phyloP scores from a whole-genome alignment of 495 filamentous ascomycete species.

The Hypoxylon subgilvum region DNA sequence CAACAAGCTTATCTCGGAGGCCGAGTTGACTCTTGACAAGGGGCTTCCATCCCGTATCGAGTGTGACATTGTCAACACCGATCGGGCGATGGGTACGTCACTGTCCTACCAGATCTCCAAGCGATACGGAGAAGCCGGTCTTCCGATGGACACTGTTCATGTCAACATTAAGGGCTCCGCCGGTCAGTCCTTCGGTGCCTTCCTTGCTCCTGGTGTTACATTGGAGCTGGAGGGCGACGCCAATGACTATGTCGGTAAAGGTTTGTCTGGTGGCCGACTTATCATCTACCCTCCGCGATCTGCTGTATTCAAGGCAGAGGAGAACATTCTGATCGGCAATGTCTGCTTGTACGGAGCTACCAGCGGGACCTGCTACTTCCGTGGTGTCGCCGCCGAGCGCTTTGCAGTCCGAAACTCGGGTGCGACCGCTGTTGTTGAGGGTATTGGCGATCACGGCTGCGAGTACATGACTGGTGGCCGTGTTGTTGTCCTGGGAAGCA shows the following conservation, averaged over 20 bases:
- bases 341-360: constrained; percentile 98
- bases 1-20: constrained; percentile 98
- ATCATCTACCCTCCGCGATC: constrained; percentile 95
- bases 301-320: constrained; percentile 95
- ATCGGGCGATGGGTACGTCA: constrained; percentile 92
- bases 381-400: constrained; percentile 94
- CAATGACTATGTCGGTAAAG: constrained; percentile 99
- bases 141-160: constrained; percentile 95
- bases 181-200: constrained; percentile 96
- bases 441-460: constrained; percentile 96
- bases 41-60: constrained; percentile 94
- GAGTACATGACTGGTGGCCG: constrained; percentile 99
- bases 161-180: constrained; percentile 98
- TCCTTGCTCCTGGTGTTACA: constrained; percentile 92
- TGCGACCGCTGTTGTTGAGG: constrained; percentile 94
- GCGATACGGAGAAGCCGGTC: constrained; percentile 85
- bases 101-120: constrained; percentile 96
- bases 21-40: constrained; percentile 95
- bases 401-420: constrained; percentile 99
- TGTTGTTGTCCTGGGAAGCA: constrained; percentile 85
- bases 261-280: constrained; percentile 91
- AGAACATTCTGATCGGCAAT: constrained; percentile 96
- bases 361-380: constrained; percentile 93
- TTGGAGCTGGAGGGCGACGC: constrained; percentile 96
- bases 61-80: constrained; percentile 97